These are phyloP conservation scores for Diplogelasinospora grovesii DNA, from an alignment of 495 filamentous ascomycete species.

Conservation along the genomic window DNA sequence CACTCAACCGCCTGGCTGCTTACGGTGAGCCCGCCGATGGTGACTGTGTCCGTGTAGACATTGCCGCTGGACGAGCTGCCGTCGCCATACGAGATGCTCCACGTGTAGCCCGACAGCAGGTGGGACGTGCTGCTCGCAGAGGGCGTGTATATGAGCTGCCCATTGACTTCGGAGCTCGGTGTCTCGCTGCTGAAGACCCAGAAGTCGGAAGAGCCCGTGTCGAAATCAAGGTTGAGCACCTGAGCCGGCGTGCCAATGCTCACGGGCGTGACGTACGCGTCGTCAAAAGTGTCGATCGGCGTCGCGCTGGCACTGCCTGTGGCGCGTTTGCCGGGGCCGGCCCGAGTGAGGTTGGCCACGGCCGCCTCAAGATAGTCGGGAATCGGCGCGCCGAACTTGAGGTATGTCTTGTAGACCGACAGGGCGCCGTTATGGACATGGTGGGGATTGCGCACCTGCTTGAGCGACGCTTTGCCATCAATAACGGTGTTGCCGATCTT, in stretches of 20 bases:
- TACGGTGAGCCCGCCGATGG: conserved; percentile 57
- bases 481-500: conserved; percentile 21
- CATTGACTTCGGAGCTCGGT: conserved; percentile 17
- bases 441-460: conserved; percentile 44
- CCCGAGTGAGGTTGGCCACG: conserved; percentile 26
- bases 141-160: conserved; percentile 58
- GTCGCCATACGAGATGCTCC: conserved; percentile 70
- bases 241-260: conserved; percentile 53
- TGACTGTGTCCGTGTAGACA: conserved; percentile 67
- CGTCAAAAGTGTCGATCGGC: conserved; percentile 52
- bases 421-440: conserved; percentile 44
- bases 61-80: conserved; percentile 55
- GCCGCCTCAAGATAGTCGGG: conserved; percentile 30
- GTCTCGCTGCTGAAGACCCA: conserved; percentile 40
- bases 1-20: conserved; percentile 62
- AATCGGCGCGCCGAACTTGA: conserved; percentile 48
- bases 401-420: conserved; percentile 53
- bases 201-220: conserved; percentile 74
- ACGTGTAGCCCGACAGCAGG: conserved; percentile 47
- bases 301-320: conserved; percentile 43
- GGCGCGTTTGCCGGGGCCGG: conserved; percentile 24
- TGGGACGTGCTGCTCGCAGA: conserved; percentile 36
- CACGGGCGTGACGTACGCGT: conserved; percentile 64
- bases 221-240: conserved; percentile 62
- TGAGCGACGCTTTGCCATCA: conserved; percentile 36